Evolutionary conservation across 2,329 filamentous ascomycete genomes (phyloP).

Genomic region (Cytospora leucostoma): DNA sequence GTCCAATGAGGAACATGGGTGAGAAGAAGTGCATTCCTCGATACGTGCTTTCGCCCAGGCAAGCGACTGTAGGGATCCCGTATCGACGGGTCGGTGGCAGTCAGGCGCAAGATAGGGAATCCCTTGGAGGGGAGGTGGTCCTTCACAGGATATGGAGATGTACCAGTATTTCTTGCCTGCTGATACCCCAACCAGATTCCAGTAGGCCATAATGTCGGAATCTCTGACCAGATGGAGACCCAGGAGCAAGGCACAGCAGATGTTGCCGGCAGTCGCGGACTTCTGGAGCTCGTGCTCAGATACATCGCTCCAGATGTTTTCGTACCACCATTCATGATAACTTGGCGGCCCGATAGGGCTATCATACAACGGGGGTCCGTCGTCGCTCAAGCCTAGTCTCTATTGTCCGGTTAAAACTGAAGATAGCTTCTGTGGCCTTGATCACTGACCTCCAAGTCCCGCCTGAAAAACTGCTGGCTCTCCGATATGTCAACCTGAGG

Average conservation of each 20-base stretch:
- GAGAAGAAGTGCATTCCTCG: not conserved
- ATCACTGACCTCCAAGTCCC: not conserved
- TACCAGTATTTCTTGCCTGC: not conserved
- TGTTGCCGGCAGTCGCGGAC: not conserved
- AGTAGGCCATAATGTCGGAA: not conserved
- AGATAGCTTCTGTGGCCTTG: not conserved
- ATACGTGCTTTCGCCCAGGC: not conserved
- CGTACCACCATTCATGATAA: not conserved
- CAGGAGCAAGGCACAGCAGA: not conserved
- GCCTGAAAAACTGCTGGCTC: not conserved
- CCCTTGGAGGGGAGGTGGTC: not conserved
- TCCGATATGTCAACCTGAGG: not conserved
- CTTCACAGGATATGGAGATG: not conserved
- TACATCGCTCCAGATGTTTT: not conserved
- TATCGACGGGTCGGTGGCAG: not conserved
- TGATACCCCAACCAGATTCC: too few species aligned
- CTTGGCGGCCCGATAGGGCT: not conserved
- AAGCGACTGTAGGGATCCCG: not conserved
- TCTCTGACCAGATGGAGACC: not conserved
- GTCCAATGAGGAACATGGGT: not conserved
- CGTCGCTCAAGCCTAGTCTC: not conserved
- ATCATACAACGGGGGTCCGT: not conserved
- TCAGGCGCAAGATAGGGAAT: not conserved
- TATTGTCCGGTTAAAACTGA: not conserved
- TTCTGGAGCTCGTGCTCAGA: not conserved